phyloP scores from a whole-genome alignment of 768 basidiomycete species.

The Tulasnella sp. region DNA sequence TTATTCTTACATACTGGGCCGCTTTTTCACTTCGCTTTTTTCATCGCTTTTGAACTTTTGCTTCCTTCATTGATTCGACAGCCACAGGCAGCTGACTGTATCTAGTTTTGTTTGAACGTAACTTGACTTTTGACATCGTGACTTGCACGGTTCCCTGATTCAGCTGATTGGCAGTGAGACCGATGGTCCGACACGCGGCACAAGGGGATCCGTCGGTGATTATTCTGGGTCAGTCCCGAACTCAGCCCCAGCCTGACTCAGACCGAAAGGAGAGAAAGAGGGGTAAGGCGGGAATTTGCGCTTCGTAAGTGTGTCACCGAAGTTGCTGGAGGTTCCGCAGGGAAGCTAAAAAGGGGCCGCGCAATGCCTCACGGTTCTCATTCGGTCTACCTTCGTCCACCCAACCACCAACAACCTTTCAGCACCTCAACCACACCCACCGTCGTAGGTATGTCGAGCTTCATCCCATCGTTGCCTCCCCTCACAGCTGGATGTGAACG shows the following conservation, averaged over 20 bases:
- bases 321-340: neutral
- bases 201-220: neutral
- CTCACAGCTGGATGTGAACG: neutral
- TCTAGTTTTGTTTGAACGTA: neutral
- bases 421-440: constrained; percentile 1
- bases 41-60: neutral
- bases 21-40: neutral
- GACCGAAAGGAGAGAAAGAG: neutral
- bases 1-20: constrained; percentile 5
- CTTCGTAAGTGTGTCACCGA: constrained; percentile 8
- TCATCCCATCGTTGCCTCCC: neutral
- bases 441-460: neutral
- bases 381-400: neutral
- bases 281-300: neutral
- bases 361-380: constrained; percentile 11
- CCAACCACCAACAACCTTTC: constrained; percentile 7
- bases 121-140: neutral
- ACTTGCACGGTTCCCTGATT: neutral
- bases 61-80: neutral
- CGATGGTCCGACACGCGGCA: neutral
- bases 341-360: constrained; percentile 8
- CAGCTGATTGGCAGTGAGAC: neutral
- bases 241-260: neutral
- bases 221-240: neutral
- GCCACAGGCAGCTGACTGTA: neutral